Percentiles rank a stretch among this genome's conserved stretches.
These are phyloP conservation scores for Tetrapisispora fleetii DNA, from an alignment of 805 yeast species.

Conservation along the genomic window DNA sequence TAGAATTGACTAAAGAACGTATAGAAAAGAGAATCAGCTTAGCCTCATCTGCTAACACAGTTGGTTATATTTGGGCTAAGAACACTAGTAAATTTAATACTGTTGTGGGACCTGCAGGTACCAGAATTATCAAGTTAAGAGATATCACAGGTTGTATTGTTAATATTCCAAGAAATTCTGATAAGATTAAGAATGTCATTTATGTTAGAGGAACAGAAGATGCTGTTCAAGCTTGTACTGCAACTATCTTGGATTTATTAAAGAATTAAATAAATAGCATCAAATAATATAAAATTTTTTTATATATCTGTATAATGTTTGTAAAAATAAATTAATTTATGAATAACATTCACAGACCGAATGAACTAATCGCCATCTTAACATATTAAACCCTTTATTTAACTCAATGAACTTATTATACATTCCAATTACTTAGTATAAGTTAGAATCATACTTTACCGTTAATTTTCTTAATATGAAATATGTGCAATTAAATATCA, in stretches of 20 bases:
- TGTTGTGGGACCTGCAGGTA: constrained; percentile 71
- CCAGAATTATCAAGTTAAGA: constrained; percentile 53
- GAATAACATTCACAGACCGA: background rate
- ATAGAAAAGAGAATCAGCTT: constrained; percentile 41
- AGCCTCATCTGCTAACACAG: constrained; percentile 37
- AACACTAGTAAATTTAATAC: constrained; percentile 44
- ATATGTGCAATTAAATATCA: no score
- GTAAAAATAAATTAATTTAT: background rate
- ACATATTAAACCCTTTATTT: background rate
- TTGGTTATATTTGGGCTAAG: constrained; percentile 55
- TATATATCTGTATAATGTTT: background rate
- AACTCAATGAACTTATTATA: background rate
- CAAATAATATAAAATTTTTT: background rate
- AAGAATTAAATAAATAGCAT: constrained; percentile 2
- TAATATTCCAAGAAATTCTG: constrained; percentile 51
- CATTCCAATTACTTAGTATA: no score
- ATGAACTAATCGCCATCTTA: no score
- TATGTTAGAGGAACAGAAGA: constrained; percentile 51
- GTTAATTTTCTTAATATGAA: no score
- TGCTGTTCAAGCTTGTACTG: constrained; percentile 41
- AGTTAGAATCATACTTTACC: no score
- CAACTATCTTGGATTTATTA: constrained; percentile 27
- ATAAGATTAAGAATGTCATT: constrained; percentile 42
- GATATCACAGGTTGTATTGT: constrained; percentile 48
- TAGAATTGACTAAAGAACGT: constrained; percentile 22